Conservation (phyloP, 2,329 filamentous ascomycete species). For the Colletotrichum phormii region DNA sequence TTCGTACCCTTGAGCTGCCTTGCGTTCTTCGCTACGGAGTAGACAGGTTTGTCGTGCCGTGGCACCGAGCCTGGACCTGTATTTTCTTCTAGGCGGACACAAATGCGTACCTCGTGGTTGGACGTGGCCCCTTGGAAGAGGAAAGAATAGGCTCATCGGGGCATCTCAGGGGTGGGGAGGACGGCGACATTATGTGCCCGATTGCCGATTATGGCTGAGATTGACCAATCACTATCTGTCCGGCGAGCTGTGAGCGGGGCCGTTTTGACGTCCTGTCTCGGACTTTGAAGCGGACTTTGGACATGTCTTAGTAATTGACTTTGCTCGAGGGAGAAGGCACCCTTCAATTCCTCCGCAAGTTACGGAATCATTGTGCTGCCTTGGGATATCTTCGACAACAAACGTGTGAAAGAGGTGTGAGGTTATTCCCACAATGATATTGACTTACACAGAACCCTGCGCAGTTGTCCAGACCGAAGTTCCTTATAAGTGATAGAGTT, state of each 20-base stretch:
- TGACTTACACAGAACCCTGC: neutral
- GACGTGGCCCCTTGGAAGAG: neutral
- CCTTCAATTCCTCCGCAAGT: neutral
- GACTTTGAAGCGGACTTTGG: conserved; percentile 1
- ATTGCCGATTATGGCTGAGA: neutral
- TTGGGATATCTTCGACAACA: neutral
- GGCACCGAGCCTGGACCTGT: neutral
- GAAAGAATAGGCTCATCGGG: neutral
- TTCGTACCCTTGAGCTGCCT: neutral
- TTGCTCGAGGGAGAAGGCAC: too few species aligned
- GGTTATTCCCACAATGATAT: neutral
- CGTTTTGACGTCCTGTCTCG: neutral
- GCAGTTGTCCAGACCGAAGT: neutral
- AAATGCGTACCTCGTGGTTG: neutral
- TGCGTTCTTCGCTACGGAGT: neutral
- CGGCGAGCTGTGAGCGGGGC: too few species aligned
- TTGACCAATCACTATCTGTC: conserved; percentile 4
- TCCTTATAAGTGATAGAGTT: neutral
- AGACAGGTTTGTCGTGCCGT: neutral
- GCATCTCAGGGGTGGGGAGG: neutral
- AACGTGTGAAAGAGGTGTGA: neutral
- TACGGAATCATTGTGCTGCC: neutral
- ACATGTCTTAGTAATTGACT: neutral
- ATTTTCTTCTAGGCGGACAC: neutral
- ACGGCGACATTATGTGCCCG: conserved; percentile 10